These are phyloP conservation scores for Escallonia herrerae DNA, from an alignment of 129 eudicot species.

Conservation along the genomic window DNA sequence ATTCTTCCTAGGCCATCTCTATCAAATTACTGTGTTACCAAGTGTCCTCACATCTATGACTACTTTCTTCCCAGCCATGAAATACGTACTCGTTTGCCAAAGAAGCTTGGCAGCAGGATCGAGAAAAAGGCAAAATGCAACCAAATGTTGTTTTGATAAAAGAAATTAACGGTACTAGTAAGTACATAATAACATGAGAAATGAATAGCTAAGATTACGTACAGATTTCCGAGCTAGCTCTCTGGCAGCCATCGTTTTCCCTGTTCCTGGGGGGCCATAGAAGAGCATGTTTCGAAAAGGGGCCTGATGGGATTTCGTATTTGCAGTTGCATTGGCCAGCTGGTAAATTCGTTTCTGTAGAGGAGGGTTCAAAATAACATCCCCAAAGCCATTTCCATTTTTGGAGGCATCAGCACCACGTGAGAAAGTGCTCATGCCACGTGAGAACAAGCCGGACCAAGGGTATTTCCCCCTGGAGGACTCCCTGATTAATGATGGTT, in stretches of 20 bases:
- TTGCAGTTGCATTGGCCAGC: slow-evolving; percentile 90
- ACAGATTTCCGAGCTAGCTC: slow-evolving; percentile 96
- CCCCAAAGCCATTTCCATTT: slow-evolving; percentile 84
- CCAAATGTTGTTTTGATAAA: no score
- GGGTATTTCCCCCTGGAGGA: slow-evolving; percentile 93
- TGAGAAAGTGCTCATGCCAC: slow-evolving; percentile 51
- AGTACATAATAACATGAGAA: background rate
- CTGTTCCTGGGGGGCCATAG: slow-evolving; percentile 99
- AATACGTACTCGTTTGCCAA: no score
- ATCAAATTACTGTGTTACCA: background rate
- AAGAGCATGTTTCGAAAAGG: slow-evolving; percentile 96
- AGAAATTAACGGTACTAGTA: no score
- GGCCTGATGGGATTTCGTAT: slow-evolving; percentile 92
- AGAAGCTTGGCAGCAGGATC: no score
- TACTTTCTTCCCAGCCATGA: no score
- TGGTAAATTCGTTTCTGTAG: slow-evolving; percentile 85
- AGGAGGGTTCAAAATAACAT: slow-evolving; percentile 80
- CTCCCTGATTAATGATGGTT: slow-evolving; percentile 93
- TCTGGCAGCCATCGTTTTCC: slow-evolving; percentile 98
- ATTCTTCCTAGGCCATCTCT: background rate
- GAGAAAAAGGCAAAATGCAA: no score
- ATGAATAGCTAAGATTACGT: slow-evolving; percentile 19
- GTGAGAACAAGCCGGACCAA: slow-evolving; percentile 79
- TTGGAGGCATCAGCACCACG: slow-evolving; percentile 26
- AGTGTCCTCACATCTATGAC: background rate